Conservation (phyloP, 768 basidiomycete species). For the Ramaria rubella region DNA sequence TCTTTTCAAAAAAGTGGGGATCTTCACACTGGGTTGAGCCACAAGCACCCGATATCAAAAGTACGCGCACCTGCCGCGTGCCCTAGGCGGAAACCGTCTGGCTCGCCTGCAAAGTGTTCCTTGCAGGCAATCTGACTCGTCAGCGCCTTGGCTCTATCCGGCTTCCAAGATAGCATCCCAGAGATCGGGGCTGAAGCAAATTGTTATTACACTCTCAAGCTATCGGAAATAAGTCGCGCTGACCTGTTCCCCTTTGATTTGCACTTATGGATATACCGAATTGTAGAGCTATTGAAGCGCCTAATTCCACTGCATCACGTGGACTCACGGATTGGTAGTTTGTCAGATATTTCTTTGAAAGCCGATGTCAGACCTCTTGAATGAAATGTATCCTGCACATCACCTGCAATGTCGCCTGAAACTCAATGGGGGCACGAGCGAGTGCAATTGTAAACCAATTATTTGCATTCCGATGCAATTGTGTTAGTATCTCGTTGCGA, state of each 20-base stretch:
- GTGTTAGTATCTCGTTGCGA: slow-evolving; percentile 76
- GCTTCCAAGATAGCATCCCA: slow-evolving; percentile 40
- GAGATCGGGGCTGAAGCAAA: slow-evolving; percentile 29
- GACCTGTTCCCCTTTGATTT: slow-evolving; percentile 69
- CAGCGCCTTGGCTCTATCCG: slow-evolving; percentile 76
- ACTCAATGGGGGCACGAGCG: slow-evolving; percentile 82
- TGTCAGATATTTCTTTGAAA: slow-evolving; percentile 77
- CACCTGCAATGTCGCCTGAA: slow-evolving; percentile 91
- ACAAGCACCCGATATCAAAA: background rate
- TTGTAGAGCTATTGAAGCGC: slow-evolving; percentile 82
- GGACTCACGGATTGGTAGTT: slow-evolving; percentile 61
- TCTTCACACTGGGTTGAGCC: background rate
- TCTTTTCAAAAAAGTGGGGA: slow-evolving; percentile 50
- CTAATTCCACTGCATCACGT: slow-evolving; percentile 79
- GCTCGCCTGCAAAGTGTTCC: slow-evolving; percentile 85
- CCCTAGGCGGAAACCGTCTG: slow-evolving; percentile 70
- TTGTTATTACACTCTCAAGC: slow-evolving; percentile 29
- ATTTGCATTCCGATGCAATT: slow-evolving; percentile 66
- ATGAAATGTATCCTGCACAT: slow-evolving; percentile 28
- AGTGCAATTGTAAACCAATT: slow-evolving; percentile 85
- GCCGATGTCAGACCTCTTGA: slow-evolving; percentile 5
- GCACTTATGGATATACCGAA: slow-evolving; percentile 79
- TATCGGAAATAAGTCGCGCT: slow-evolving; percentile 18
- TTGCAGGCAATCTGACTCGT: slow-evolving; percentile 85
- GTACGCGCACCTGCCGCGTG: slow-evolving; percentile 51